Evolutionary conservation across 2,329 filamentous ascomycete genomes (phyloP).

Genomic region (Alternaria gansuensis): DNA sequence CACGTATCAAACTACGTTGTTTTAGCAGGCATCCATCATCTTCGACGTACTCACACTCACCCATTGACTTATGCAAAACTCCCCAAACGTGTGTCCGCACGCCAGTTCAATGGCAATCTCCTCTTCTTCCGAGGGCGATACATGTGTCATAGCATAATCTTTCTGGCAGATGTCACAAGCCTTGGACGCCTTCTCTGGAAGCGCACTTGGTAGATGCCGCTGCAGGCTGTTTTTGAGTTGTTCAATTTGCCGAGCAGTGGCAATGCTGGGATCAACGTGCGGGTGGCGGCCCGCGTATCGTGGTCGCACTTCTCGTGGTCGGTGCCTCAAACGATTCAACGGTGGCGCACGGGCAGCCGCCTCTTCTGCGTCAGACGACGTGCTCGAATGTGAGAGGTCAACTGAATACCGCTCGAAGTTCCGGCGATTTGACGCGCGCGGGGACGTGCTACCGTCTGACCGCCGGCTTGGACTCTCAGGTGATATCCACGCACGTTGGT

Average conservation of each 20-base stretch:
- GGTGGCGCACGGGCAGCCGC: slow-evolving; percentile 36
- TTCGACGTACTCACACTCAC: slow-evolving; percentile 18
- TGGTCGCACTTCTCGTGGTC: slow-evolving; percentile 28
- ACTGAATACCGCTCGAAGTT: slow-evolving; percentile 44
- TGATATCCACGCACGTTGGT: slow-evolving; percentile 26
- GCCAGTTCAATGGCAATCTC: slow-evolving; percentile 48
- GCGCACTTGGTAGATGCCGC: slow-evolving; percentile 37
- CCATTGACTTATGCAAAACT: slow-evolving; percentile 50
- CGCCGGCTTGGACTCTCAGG: slow-evolving; percentile 29
- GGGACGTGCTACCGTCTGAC: slow-evolving; percentile 40
- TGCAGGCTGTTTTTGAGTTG: slow-evolving; percentile 42
- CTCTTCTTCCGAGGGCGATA: slow-evolving; percentile 42
- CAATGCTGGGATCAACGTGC: slow-evolving; percentile 37
- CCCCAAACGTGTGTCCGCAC: slow-evolving; percentile 50
- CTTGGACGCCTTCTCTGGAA: slow-evolving; percentile 37
- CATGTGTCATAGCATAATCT: slow-evolving; percentile 43
- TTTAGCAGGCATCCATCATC: slow-evolving; percentile 8
- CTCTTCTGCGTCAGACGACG: slow-evolving; percentile 40
- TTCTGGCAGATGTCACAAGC: slow-evolving; percentile 51
- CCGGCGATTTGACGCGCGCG: slow-evolving; percentile 44
- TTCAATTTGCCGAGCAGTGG: slow-evolving; percentile 40
- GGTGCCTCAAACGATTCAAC: slow-evolving; percentile 26
- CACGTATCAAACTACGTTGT: slow-evolving; percentile 39
- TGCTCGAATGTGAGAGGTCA: slow-evolving; percentile 36
- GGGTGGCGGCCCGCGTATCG: slow-evolving; percentile 23